Base-by-base conservation (phyloP, 345 rosid species). In the Heritiera fomes region DNA sequence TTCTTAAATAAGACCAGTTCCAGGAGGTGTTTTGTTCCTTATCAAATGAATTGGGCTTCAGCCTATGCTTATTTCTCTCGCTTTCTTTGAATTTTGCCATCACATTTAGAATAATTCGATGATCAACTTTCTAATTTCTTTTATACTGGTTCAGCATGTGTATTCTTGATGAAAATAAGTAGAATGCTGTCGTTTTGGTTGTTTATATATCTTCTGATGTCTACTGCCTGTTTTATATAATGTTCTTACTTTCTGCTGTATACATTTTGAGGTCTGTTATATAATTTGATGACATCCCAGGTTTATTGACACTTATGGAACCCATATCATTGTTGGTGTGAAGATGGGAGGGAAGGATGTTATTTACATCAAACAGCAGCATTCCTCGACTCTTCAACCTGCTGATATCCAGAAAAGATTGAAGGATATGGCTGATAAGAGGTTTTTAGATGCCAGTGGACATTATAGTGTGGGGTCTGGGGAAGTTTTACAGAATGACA, bases 281-380 rank as follows among this genome's bases (percentile, higher is more conserved):
- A 71, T 66, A 56, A 10, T 20, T n/a, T 77, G 38, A 61, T 77
- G 41, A 40, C 46, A 66, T 82, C 72, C 62, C 86, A 92, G 97
- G 81, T 92, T 92, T 78, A 90, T 92, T 47, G 88, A 89, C 69
- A 89, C 78, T 30, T 92, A 80, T 82, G 97, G 97, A 18, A 92
- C 97, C 34, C 97, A 92, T 85, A 85, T 92, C 53, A 85, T 92
- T 71, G 90, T 88, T 85, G 88, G 91, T 56, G 86, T 92, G 76
- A 89, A 92, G 87, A 89, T 90, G 96, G 96, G 96, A 72, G 96
- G 94, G 78, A 90, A 92, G 87, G 96, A 92, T 81, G 97, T 92
- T 41, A 84, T 92, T 76, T 89, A 86, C 78, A 72, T 88, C 79
- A 92, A 92, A 67, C 94, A 92, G 73, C 92, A 84, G 75, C 94